Evolutionary conservation across 2,329 filamentous ascomycete species (phyloP).

Genomic region (Xylariaceae sp.): DNA sequence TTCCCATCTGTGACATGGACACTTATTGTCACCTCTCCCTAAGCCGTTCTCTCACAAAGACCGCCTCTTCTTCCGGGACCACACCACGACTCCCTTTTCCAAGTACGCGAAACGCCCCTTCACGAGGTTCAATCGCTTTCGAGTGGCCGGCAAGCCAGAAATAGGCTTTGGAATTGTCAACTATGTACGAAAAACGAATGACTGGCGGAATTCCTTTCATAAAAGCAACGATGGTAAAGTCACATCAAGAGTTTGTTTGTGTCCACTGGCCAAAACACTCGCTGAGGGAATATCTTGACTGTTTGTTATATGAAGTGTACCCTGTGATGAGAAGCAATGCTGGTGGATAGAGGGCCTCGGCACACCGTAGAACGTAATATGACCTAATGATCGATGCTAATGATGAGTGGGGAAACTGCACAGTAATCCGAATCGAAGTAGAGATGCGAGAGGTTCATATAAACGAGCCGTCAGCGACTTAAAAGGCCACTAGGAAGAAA

Average conservation of each 20-base stretch:
- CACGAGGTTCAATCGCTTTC: slow-evolving; percentile 11
- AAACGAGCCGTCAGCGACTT: slow-evolving; percentile 38
- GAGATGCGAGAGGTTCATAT: slow-evolving; percentile 36
- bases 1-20: slow-evolving; percentile 7
- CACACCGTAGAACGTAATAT: slow-evolving; percentile 4
- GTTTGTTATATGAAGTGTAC: slow-evolving; percentile 7
- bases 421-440: slow-evolving; percentile 33
- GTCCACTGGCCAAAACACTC: slow-evolving; percentile 1
- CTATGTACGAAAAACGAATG: slow-evolving; percentile 40
- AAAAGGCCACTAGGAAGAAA: slow-evolving; percentile 37
- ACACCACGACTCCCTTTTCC: slow-evolving; percentile 25
- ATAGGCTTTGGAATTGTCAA: slow-evolving; percentile 28
- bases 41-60: slow-evolving; percentile 13
- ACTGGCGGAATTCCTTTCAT: slow-evolving; percentile 12
- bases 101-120: slow-evolving; percentile 7
- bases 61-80: slow-evolving; percentile 15
- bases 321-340: slow-evolving; percentile 12
- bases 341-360: slow-evolving; percentile 16
- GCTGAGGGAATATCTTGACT: slow-evolving; percentile 8
- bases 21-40: slow-evolving; percentile 9
- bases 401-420: slow-evolving; percentile 14
- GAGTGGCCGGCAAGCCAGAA: slow-evolving; percentile 18
- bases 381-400: slow-evolving; percentile 7
- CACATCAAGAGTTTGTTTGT: slow-evolving; percentile 1
- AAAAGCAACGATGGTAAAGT: slow-evolving; percentile 9